These are phyloP conservation scores for Phytophthora sojae DNA, from an alignment of 352 stramenopile genomes.

Conservation along the genomic window DNA sequence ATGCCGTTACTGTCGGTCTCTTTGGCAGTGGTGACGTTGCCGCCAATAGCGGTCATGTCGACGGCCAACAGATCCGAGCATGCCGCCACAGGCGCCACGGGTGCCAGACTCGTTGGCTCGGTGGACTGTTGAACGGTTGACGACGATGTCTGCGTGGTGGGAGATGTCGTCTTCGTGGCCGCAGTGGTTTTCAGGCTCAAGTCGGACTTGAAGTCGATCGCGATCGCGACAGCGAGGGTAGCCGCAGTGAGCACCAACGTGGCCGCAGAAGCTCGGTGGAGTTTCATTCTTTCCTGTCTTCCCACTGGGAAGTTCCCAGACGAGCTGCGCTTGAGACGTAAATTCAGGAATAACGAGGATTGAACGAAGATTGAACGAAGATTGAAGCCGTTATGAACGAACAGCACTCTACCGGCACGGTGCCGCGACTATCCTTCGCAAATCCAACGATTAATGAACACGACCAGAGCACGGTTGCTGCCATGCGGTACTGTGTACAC, in stretches of 20 bases:
- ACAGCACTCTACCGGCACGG: neutral
- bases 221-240: neutral
- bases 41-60: conserved; percentile 40
- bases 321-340: neutral
- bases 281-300: neutral
- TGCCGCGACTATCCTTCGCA: neutral
- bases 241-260: neutral
- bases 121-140: neutral
- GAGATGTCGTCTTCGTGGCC: neutral
- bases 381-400: neutral
- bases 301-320: too few species aligned
- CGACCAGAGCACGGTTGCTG: too few species aligned
- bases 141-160: too few species aligned
- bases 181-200: neutral
- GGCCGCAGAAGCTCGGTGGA: neutral
- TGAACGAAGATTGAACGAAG: too few species aligned
- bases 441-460: neutral
- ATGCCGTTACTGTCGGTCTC: conserved; percentile 36
- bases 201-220: neutral
- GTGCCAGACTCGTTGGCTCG: neutral
- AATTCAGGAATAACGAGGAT: neutral
- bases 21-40: conserved; percentile 31
- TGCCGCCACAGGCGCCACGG: neutral
- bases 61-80: conserved; percentile 37
- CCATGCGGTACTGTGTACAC: neutral